phyloP scores from a whole-genome alignment of 2,329 filamentous ascomycete genomes.

The Cyclaneusma minus region DNA sequence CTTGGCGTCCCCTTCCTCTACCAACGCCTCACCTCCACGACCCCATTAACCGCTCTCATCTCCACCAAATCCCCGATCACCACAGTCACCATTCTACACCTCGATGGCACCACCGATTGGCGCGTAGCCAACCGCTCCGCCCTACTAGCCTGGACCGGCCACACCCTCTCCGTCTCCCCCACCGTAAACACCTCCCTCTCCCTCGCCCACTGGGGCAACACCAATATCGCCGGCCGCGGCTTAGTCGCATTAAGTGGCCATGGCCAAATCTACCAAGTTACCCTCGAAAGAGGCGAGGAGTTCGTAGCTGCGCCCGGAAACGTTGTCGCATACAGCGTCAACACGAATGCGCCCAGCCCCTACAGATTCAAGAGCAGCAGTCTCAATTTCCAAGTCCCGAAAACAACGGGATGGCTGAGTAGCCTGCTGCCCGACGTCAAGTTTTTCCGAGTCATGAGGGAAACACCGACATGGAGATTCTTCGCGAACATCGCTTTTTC shows the following conservation, averaged over 20 bases:
- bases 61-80: slow-evolving; percentile 76
- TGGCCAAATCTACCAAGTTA: slow-evolving; percentile 80
- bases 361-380: slow-evolving; percentile 74
- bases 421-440: slow-evolving; percentile 51
- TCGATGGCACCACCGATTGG: slow-evolving; percentile 93
- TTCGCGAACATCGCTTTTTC: slow-evolving; percentile 49
- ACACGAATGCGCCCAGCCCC: slow-evolving; percentile 56
- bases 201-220: slow-evolving; percentile 81
- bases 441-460: slow-evolving; percentile 58
- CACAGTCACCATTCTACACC: slow-evolving; percentile 72
- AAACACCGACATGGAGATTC: slow-evolving; percentile 57
- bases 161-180: slow-evolving; percentile 63
- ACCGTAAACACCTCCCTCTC: slow-evolving; percentile 61
- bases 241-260: slow-evolving; percentile 71
- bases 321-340: slow-evolving; percentile 78
- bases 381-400: slow-evolving; percentile 65
- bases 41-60: slow-evolving; percentile 75
- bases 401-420: slow-evolving; percentile 35
- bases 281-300: slow-evolving; percentile 67
- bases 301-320: slow-evolving; percentile 86
- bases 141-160: slow-evolving; percentile 91
- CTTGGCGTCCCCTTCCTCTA: slow-evolving; percentile 91
- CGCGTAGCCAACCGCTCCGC: slow-evolving; percentile 78
- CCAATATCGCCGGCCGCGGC: slow-evolving; percentile 74
- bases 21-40: slow-evolving; percentile 76